Conservation (phyloP, 108 stramenopile species). For the Bacterosira constricta region DNA sequence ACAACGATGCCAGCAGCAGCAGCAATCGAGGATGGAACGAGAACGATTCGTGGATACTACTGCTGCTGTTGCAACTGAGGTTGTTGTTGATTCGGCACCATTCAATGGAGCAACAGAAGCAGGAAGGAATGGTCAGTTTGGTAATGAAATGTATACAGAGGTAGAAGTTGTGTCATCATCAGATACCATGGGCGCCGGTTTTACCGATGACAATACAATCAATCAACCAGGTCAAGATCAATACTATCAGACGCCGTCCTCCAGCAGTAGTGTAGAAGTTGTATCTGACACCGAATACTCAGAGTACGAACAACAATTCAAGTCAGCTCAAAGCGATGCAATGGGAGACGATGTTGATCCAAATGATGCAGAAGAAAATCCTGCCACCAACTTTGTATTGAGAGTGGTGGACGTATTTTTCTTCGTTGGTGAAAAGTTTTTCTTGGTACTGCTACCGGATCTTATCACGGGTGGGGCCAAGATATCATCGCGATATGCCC, state of each 20-base stretch:
- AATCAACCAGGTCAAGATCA: slow-evolving; percentile 4
- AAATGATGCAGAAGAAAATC: slow-evolving; percentile 35
- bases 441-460: slow-evolving; percentile 52
- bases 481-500: slow-evolving; percentile 22
- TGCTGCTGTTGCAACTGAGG: slow-evolving; percentile 13
- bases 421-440: slow-evolving; percentile 68
- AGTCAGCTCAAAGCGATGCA: slow-evolving; percentile 42
- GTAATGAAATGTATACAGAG: slow-evolving; percentile 16
- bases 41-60: not conserved
- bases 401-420: slow-evolving; percentile 69
- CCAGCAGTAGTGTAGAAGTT: slow-evolving; percentile 53
- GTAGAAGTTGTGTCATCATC: slow-evolving; percentile 37
- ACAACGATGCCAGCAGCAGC: not conserved
- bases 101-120: not conserved
- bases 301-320: slow-evolving; percentile 57
- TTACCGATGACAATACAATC: not conserved
- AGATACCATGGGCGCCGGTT: slow-evolving; percentile 2
- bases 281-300: slow-evolving; percentile 73
- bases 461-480: slow-evolving; percentile 32
- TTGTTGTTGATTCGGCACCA: slow-evolving; percentile 1
- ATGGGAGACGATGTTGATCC: slow-evolving; percentile 36
- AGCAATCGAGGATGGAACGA: not conserved
- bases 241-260: too few relatives aligned
- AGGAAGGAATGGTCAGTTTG: not conserved
- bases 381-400: slow-evolving; percentile 45